These are phyloP conservation scores for Plenodomus biglobosus DNA, from an alignment of 2,329 filamentous ascomycete species.

Conservation along the genomic window DNA sequence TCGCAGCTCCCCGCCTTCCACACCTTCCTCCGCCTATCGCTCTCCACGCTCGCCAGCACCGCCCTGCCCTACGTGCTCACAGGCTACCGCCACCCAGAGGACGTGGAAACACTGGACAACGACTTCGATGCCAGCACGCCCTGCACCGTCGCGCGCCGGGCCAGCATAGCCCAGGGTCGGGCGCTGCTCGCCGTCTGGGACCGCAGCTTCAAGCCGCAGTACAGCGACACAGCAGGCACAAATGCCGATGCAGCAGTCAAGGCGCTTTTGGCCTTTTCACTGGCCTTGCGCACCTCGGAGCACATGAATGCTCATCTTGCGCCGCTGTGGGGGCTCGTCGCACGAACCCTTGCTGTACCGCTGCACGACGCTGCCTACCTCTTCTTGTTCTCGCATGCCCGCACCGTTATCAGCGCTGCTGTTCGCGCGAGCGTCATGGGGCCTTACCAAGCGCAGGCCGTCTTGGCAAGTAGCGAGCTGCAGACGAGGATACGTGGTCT, in stretches of 20 bases:
- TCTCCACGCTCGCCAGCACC: slow-evolving; percentile 70
- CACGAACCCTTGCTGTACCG: slow-evolving; percentile 61
- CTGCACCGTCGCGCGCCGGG: slow-evolving; percentile 76
- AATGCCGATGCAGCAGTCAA: slow-evolving; percentile 16
- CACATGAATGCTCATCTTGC: slow-evolving; percentile 62
- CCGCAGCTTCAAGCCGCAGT: slow-evolving; percentile 58
- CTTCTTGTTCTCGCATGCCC: slow-evolving; percentile 74
- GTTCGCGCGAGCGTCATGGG: slow-evolving; percentile 77
- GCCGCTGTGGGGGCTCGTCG: slow-evolving; percentile 70
- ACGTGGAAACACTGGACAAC: slow-evolving; percentile 67
- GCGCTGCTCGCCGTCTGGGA: slow-evolving; percentile 78
- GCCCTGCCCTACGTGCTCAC: slow-evolving; percentile 74
- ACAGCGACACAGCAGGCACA: slow-evolving; percentile 5
- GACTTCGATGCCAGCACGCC: slow-evolving; percentile 73
- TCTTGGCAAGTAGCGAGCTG: slow-evolving; percentile 65
- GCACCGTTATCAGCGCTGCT: slow-evolving; percentile 73
- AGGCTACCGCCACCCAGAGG: slow-evolving; percentile 59
- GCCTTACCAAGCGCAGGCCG: slow-evolving; percentile 75
- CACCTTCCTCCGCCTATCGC: slow-evolving; percentile 68
- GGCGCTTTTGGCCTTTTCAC: slow-evolving; percentile 34
- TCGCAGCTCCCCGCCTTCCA: slow-evolving; percentile 55
- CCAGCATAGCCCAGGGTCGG: slow-evolving; percentile 73
- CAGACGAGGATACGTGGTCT: slow-evolving; percentile 60
- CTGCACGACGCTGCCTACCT: slow-evolving; percentile 69
- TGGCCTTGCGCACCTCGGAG: slow-evolving; percentile 30